Conservation (phyloP, 2,329 filamentous ascomycete species). For the Trichophyton mentagrophytes region DNA sequence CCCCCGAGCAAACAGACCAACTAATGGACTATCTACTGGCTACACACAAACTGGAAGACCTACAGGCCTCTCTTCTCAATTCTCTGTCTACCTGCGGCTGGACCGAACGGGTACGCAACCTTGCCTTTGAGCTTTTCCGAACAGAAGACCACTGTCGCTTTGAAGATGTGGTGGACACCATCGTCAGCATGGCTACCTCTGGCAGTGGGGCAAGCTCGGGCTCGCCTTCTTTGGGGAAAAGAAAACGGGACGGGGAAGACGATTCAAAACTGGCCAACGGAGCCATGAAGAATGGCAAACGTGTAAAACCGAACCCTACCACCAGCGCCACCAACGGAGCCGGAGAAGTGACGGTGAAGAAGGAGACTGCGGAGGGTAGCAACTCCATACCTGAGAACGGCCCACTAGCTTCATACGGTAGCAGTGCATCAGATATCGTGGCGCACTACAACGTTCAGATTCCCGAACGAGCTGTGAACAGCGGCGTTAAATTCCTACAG, state of each 20-base stretch:
- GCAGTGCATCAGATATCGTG: neutral
- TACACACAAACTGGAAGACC: conserved; percentile 40
- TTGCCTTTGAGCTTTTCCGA: conserved; percentile 45
- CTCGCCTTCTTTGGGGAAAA: conserved; percentile 6
- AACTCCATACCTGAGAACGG: neutral
- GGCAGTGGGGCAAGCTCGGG: conserved; percentile 5
- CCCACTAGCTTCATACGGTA: neutral
- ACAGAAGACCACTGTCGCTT: conserved; percentile 45
- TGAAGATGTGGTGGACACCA: conserved; percentile 42
- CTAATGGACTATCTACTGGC: conserved; percentile 35
- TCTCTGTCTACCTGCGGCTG: conserved; percentile 47
- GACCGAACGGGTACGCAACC: conserved; percentile 42
- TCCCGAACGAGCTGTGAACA: conserved; percentile 37
- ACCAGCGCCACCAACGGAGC: neutral
- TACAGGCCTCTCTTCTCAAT: conserved; percentile 43
- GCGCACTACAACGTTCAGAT: conserved; percentile 32
- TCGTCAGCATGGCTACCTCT: conserved; percentile 36
- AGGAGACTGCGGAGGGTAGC: neutral
- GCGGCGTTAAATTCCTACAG: conserved; percentile 40
- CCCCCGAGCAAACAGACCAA: conserved; percentile 28
- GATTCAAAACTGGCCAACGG: conserved; percentile 19
- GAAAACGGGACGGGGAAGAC: conserved; percentile 9
- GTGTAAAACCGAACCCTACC: neutral
- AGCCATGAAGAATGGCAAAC: conserved; percentile 14
- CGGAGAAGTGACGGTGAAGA: neutral